Evolutionary conservation across 306 rosid species (phyloP), one percentile per base, ranked within the genome.

Genomic region (Phaseolus lunatus): DNA sequence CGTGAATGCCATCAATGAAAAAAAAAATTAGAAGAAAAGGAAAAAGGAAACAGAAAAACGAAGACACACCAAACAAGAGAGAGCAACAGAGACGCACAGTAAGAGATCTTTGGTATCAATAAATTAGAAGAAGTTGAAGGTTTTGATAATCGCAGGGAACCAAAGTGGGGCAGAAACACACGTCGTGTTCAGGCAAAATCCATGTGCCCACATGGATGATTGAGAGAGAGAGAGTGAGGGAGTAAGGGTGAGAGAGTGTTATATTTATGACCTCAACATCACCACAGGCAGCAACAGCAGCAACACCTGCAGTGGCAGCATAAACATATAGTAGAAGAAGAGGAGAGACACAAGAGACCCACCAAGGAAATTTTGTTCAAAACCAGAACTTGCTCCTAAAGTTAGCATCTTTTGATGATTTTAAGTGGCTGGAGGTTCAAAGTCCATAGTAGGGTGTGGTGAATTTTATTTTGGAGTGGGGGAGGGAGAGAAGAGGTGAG

Each of bases 201-300:
- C 98, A 94, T 90, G 97, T 91, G 98, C 91, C 92, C 96, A 84
- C 94, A 91, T 90, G 98, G 94, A 86, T 80, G 85, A 78, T 85
- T 59, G 80, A 86, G 70, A 50, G 44, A 90, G 89, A 85, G 89
- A 80, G 90, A 86, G 75, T 37, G 35, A 82, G 44, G 33, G 82
- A 59, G 48, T 10, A 12, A 43, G 78, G 5, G 27, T 14, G 67
- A 27, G 67, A 19, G 15, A 44, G 54, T 78, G 81, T 84, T 84
- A 47, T 78, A 85, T 85, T 79, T 78, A 78, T 79, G 59, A 68
- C 33, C 82, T 62, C 85, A 64, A 50, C 73, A 50, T 76, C 66
- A 75, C 11, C 79, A 11, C 73, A 65, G 19, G 69, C 5, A 19
- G 67, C 31, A 49, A 18, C 79, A 68, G 6, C 16, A 41, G 15